Evolutionary conservation across 2,329 filamentous ascomycete genomes (phyloP), one percentile per base, ranked within the genome.

Genomic region (Gaeumannomyces sp.): DNA sequence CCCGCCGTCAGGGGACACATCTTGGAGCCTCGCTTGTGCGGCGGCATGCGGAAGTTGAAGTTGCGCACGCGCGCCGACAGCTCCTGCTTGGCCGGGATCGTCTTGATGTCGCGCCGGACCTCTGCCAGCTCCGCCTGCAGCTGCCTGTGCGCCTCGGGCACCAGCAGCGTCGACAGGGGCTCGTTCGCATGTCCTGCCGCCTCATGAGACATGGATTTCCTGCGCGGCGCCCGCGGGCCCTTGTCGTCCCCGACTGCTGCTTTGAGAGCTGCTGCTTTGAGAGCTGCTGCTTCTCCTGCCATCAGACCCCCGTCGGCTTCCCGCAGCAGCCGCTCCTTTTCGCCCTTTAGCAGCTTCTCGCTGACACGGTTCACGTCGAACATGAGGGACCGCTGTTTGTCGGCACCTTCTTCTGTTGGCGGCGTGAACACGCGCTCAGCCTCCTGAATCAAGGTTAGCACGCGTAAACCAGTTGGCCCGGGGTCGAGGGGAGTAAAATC

Each of bases 1-100:
- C 81, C 80, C n/a, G 72, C 71, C 70, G 84, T 82, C 11, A 80
- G 73, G 2, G 82, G 82, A 64, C 82, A 85, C 73, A 83, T 77
- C 22, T 81, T 81, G 68, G 81, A 84, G 65, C 67, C 79, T 38
- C 81, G 80, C 10, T 82, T 72, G 67, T 85, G 82, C 67, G 84
- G 80, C 1, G 81, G 80, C 14, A 84, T 67, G 60, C 83, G 76
- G 65, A 85, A 83, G 61, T 79, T 73, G 65, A 85, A 84, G 64
- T 65, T 56, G 11, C 11, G 25, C n/a, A 60, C 57, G 4, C 45
- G 38, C 22, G 14, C 16, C 35, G 14, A 33, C 27, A 25, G 31
- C 31, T 65, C 64, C 31, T 61, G 22, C 53, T 19, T 29, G 7
- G 33, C n/a, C 33, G 38, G 29, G 8, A 56, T 31, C 38, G 60